phyloP scores from a whole-genome alignment of 2,329 filamentous ascomycete species.

The Fusarium sp. region DNA sequence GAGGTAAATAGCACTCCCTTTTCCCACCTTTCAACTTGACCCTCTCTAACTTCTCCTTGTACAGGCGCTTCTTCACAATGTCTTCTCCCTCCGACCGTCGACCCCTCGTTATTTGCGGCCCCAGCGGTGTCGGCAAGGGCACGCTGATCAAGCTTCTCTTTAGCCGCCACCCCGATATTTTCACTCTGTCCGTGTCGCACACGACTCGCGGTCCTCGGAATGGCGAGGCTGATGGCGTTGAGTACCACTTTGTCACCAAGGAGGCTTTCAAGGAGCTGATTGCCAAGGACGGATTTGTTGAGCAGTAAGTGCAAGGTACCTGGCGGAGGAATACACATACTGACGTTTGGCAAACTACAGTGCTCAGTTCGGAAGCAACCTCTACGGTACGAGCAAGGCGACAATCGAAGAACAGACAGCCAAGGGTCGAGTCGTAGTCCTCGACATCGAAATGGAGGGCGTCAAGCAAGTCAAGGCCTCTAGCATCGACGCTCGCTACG shows the following conservation, averaged over 20 bases:
- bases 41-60: background rate
- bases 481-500: slow-evolving; percentile 78
- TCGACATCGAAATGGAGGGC: slow-evolving; percentile 98
- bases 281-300: slow-evolving; percentile 78
- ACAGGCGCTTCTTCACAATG: slow-evolving; percentile 37
- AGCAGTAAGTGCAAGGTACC: slow-evolving; percentile 57
- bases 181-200: slow-evolving; percentile 73
- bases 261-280: slow-evolving; percentile 75
- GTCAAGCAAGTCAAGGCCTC: slow-evolving; percentile 92
- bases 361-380: slow-evolving; percentile 86
- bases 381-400: slow-evolving; percentile 85
- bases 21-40: background rate
- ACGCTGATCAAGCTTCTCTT: slow-evolving; percentile 81
- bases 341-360: slow-evolving; percentile 16
- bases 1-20: slow-evolving; percentile 1
- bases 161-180: slow-evolving; percentile 60
- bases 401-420: slow-evolving; percentile 80
- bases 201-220: slow-evolving; percentile 84
- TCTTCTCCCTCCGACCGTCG: slow-evolving; percentile 59
- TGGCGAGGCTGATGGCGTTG: slow-evolving; percentile 78
- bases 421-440: slow-evolving; percentile 78
- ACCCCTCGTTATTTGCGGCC: slow-evolving; percentile 82
- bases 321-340: background rate
- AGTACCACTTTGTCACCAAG: slow-evolving; percentile 82
- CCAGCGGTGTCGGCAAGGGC: slow-evolving; percentile 83